Evolutionary conservation across 192 early-diverging fungal species (phyloP).

Genomic region (Coemansia sp.): DNA sequence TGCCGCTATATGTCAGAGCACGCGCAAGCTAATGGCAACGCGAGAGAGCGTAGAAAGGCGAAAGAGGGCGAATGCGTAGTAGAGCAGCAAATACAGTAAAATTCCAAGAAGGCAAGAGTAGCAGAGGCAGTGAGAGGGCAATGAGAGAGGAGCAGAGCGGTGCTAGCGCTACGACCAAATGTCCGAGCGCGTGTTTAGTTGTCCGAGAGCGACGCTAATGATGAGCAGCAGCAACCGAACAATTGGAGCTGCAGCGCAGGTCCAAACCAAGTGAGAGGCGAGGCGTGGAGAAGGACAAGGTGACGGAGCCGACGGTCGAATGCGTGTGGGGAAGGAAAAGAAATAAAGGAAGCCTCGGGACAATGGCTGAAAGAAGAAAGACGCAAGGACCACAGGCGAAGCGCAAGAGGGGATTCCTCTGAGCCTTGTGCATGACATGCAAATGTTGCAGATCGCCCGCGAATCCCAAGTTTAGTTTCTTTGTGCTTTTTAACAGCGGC

Average conservation of each 20-base stretch:
- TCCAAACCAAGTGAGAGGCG: constrained; percentile 2
- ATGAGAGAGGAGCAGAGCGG: not conserved
- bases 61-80: not conserved
- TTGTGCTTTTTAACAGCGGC: not conserved
- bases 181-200: not conserved
- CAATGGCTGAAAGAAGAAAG: constrained; percentile 2
- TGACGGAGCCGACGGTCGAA: not conserved
- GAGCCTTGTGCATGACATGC: constrained; percentile 4
- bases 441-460: not conserved
- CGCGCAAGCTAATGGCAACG: too few relatives aligned
- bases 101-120: not conserved
- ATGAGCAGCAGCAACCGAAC: constrained; percentile 1
- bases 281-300: not conserved
- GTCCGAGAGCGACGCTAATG: not conserved
- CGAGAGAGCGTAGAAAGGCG: too few relatives aligned
- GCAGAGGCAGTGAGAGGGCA: too few relatives aligned
- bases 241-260: not conserved
- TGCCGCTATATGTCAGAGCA: not conserved
- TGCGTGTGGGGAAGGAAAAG: not conserved
- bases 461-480: not conserved
- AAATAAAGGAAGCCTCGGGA: not conserved
- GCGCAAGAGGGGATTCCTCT: not conserved
- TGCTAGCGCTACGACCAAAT: too few relatives aligned
- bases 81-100: not conserved
- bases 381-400: too few relatives aligned